A percentile compares a stretch with the other conserved stretches of the same genome.
Conservation (phyloP, 2,329 filamentous ascomycete species). For the Didymella glomerata region DNA sequence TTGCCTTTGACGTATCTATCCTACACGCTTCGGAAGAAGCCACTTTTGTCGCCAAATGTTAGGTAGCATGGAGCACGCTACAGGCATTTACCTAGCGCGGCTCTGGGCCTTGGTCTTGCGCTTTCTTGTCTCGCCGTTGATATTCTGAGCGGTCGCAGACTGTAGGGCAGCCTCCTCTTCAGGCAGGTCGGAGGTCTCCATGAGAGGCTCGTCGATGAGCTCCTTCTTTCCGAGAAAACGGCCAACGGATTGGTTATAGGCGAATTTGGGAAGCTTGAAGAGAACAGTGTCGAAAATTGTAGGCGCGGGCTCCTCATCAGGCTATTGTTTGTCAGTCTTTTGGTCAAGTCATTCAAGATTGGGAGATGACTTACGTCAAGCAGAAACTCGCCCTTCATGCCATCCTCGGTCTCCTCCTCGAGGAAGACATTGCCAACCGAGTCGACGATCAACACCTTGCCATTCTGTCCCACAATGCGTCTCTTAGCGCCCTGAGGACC, state of each 20-base stretch:
- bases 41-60: not conserved
- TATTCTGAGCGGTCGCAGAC: slow-evolving; percentile 54
- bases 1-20: slow-evolving; percentile 15
- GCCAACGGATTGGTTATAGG: slow-evolving; percentile 64
- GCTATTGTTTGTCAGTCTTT: slow-evolving; percentile 58
- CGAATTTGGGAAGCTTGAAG: slow-evolving; percentile 77
- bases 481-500: slow-evolving; percentile 81
- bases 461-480: slow-evolving; percentile 90
- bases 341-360: not conserved
- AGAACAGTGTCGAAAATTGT: slow-evolving; percentile 84
- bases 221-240: slow-evolving; percentile 53
- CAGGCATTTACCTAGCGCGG: slow-evolving; percentile 28
- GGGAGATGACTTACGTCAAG: slow-evolving; percentile 74
- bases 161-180: slow-evolving; percentile 53
- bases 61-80: not conserved
- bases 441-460: slow-evolving; percentile 93
- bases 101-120: slow-evolving; percentile 45
- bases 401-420: slow-evolving; percentile 90
- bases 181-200: slow-evolving; percentile 48
- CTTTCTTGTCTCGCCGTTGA: slow-evolving; percentile 57
- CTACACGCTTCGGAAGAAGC: slow-evolving; percentile 15
- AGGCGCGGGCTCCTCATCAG: slow-evolving; percentile 79
- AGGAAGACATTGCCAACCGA: slow-evolving; percentile 90
- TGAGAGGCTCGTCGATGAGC: slow-evolving; percentile 47
- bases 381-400: slow-evolving; percentile 80